Evolutionary conservation across 2,329 filamentous ascomycete genomes (phyloP).

Genomic region (Alternaria burnsii): DNA sequence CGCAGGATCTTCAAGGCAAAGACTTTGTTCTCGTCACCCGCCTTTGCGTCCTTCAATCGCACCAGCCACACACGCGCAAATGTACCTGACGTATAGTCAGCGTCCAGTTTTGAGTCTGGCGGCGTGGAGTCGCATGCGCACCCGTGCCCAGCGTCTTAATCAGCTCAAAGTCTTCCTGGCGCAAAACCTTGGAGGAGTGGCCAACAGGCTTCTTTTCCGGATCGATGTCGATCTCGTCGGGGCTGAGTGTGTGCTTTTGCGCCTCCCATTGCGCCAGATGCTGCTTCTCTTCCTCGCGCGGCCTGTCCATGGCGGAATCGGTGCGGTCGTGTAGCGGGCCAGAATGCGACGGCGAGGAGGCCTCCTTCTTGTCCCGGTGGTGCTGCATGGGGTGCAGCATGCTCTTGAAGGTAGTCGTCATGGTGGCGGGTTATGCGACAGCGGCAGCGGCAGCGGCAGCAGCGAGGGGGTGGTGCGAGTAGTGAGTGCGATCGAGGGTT

Average conservation of each 20-base stretch:
- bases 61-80: slow-evolving; percentile 86
- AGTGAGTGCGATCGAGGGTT: slow-evolving; percentile 16
- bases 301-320: slow-evolving; percentile 48
- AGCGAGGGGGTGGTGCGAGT: slow-evolving; percentile 11
- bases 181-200: slow-evolving; percentile 57
- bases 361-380: slow-evolving; percentile 39
- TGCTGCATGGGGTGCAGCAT: slow-evolving; percentile 48
- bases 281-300: slow-evolving; percentile 59
- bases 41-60: slow-evolving; percentile 63
- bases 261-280: slow-evolving; percentile 58
- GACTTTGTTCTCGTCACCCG: slow-evolving; percentile 69
- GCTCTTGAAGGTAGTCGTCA: slow-evolving; percentile 50
- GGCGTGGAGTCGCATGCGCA: slow-evolving; percentile 46
- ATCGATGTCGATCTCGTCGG: slow-evolving; percentile 54
- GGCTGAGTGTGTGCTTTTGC: slow-evolving; percentile 54
- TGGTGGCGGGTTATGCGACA: slow-evolving; percentile 30
- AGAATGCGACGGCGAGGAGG: slow-evolving; percentile 26
- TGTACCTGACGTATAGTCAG: slow-evolving; percentile 64
- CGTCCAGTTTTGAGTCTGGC: slow-evolving; percentile 4
- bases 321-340: slow-evolving; percentile 42
- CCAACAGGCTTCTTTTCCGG: slow-evolving; percentile 57
- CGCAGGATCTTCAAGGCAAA: slow-evolving; percentile 83
- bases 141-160: slow-evolving; percentile 81
- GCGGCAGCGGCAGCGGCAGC: slow-evolving; percentile 2
- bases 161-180: slow-evolving; percentile 71